Conservation (phyloP, 371 early-diverging fungal species). For the Mortierella sp. region DNA sequence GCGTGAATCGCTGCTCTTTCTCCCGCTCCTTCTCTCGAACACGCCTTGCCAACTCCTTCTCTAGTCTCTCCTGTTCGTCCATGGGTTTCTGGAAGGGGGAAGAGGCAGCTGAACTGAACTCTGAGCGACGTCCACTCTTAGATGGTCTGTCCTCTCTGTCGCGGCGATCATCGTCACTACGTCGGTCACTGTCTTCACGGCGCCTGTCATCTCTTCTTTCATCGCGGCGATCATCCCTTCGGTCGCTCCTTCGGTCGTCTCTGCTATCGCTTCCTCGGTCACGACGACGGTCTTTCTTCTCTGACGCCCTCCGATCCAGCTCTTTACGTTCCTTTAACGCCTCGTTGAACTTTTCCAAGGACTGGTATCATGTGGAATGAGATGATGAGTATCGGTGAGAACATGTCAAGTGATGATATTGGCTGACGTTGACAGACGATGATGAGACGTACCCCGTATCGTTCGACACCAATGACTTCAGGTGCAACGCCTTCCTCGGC, state of each 20-base stretch:
- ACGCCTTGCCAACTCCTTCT: slow-evolving; percentile 36
- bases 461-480: slow-evolving; percentile 78
- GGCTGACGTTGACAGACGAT: background rate
- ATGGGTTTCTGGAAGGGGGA: slow-evolving; percentile 51
- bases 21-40: slow-evolving; percentile 39
- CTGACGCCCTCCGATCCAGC: slow-evolving; percentile 59
- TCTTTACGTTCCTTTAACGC: slow-evolving; percentile 75
- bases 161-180: slow-evolving; percentile 18
- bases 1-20: slow-evolving; percentile 42
- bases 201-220: slow-evolving; percentile 22
- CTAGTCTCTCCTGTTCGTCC: slow-evolving; percentile 46
- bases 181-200: slow-evolving; percentile 18
- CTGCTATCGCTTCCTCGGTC: slow-evolving; percentile 16
- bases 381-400: background rate
- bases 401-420: background rate
- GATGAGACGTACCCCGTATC: slow-evolving; percentile 64
- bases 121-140: slow-evolving; percentile 39
- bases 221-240: slow-evolving; percentile 10
- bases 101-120: slow-evolving; percentile 49
- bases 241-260: slow-evolving; percentile 17
- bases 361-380: slow-evolving; percentile 48
- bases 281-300: slow-evolving; percentile 22
- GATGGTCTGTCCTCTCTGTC: slow-evolving; percentile 23
- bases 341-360: slow-evolving; percentile 72
- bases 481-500: slow-evolving; percentile 71